These are phyloP conservation scores for Talaromyces borbonicus DNA, from an alignment of 495 filamentous ascomycete species.

Conservation along the genomic window DNA sequence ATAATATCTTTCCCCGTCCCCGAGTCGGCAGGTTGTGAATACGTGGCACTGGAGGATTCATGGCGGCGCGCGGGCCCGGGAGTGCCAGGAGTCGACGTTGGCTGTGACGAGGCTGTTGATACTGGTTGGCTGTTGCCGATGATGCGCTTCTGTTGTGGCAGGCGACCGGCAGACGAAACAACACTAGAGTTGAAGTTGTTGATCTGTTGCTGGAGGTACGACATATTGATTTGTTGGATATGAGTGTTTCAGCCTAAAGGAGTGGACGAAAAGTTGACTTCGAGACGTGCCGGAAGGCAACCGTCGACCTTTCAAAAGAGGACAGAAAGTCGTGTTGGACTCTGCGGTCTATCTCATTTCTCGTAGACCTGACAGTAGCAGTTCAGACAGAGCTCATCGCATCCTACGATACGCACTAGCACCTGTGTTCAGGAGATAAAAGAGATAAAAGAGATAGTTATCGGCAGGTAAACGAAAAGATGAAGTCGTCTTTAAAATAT, in stretches of 20 bases:
- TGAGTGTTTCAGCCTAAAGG: background rate
- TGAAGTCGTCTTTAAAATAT: background rate
- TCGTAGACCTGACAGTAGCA: background rate
- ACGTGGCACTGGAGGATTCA: constrained; percentile 49
- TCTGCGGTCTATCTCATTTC: background rate
- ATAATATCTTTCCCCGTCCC: constrained; percentile 70
- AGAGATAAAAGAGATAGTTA: background rate
- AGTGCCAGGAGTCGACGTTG: constrained; percentile 28
- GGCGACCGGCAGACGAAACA: constrained; percentile 30
- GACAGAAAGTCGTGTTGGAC: background rate
- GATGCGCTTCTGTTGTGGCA: constrained; percentile 35
- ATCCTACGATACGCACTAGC: background rate
- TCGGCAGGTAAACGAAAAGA: background rate
- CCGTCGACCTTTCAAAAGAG: too few relatives aligned
- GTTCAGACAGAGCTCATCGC: background rate
- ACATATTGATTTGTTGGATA: constrained; percentile 23
- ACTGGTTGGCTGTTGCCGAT: constrained; percentile 19
- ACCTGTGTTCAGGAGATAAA: background rate
- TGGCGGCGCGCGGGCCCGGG: constrained; percentile 39
- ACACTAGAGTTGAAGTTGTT: constrained; percentile 40
- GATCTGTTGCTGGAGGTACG: constrained; percentile 37
- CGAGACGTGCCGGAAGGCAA: too few relatives aligned
- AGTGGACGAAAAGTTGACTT: background rate
- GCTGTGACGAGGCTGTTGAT: constrained; percentile 21
- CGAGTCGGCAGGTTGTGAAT: constrained; percentile 69